Percentiles rank a stretch among this genome's conserved stretches.
These are phyloP conservation scores for Pseudogymnoascus sp. DNA, from an alignment of 2,329 filamentous ascomycete species.

Conservation along the genomic window DNA sequence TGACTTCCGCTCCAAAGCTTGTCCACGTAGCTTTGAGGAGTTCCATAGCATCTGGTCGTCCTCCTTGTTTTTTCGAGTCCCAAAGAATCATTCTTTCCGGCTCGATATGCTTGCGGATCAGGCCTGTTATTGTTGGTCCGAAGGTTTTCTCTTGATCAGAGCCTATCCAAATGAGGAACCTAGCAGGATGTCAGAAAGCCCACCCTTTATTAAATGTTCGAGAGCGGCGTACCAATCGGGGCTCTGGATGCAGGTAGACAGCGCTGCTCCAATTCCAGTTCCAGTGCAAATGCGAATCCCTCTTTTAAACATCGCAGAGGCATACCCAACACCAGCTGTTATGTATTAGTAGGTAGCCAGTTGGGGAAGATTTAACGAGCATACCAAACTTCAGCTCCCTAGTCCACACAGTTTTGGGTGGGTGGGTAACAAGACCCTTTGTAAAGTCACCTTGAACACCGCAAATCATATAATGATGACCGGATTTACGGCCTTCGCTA, in stretches of 20 bases:
- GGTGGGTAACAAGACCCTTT: constrained; percentile 31
- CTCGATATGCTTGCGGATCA: constrained; percentile 33
- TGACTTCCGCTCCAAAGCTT: constrained; percentile 34
- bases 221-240: constrained; percentile 27
- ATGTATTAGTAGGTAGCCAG: constrained; percentile 14
- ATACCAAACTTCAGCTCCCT: constrained; percentile 34
- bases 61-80: constrained; percentile 35
- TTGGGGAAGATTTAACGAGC: constrained; percentile 9
- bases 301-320: constrained; percentile 35
- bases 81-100: constrained; percentile 35
- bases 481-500: constrained; percentile 31
- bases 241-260: constrained; percentile 35
- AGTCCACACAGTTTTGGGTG: constrained; percentile 34
- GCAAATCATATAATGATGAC: constrained; percentile 35
- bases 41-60: constrained; percentile 31
- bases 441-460: constrained; percentile 37
- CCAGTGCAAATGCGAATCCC: constrained; percentile 35
- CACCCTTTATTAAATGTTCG: neutral
- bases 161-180: constrained; percentile 37
- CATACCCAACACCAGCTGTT: constrained; percentile 34
- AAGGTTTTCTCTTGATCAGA: constrained; percentile 35
- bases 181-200: constrained; percentile 13
- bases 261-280: constrained; percentile 34
- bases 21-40: constrained; percentile 33
- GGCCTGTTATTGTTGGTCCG: constrained; percentile 31